Percentiles rank a stretch among this genome's conserved stretches.
phyloP scores from a whole-genome alignment of 129 eudicot species.

The Saposhnikovia divaricata region DNA sequence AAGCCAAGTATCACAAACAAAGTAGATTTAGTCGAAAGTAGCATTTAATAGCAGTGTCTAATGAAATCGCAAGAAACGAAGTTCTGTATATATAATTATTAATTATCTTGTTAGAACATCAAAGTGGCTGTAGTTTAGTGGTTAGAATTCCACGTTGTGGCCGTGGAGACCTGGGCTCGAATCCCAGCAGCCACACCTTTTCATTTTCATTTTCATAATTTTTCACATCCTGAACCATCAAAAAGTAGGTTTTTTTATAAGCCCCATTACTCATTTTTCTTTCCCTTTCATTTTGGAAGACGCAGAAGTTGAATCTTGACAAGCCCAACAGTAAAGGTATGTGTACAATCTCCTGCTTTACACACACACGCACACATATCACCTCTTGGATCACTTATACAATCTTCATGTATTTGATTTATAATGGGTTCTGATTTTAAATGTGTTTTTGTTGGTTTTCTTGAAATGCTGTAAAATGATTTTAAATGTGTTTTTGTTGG shows the following conservation, averaged over 20 bases:
- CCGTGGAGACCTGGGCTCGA: constrained; percentile 99
- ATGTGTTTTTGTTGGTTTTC: too few species aligned
- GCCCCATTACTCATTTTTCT: not conserved
- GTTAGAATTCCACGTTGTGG: constrained; percentile 14
- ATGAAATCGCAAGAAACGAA: too few species aligned
- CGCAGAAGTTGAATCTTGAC: not conserved
- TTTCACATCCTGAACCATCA: too few species aligned
- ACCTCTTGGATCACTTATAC: not conserved
- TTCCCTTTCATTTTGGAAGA: not conserved
- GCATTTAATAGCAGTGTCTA: too few species aligned
- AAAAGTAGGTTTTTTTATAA: not conserved
- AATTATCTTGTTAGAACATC: not conserved
- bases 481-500: too few species aligned
- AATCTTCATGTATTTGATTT: not conserved
- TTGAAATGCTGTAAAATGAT: too few species aligned
- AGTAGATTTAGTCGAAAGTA: too few species aligned
- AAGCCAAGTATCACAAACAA: too few species aligned
- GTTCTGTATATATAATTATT: too few species aligned
- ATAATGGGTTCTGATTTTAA: not conserved
- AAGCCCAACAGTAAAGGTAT: not conserved
- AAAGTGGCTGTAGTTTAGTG: constrained; percentile 8
- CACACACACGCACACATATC: too few species aligned
- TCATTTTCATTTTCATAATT: too few species aligned
- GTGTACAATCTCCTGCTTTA: not conserved
- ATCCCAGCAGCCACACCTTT: constrained; percentile 96